Conservation (phyloP, 257 asterid species). For the Eustoma russellianum region DNA sequence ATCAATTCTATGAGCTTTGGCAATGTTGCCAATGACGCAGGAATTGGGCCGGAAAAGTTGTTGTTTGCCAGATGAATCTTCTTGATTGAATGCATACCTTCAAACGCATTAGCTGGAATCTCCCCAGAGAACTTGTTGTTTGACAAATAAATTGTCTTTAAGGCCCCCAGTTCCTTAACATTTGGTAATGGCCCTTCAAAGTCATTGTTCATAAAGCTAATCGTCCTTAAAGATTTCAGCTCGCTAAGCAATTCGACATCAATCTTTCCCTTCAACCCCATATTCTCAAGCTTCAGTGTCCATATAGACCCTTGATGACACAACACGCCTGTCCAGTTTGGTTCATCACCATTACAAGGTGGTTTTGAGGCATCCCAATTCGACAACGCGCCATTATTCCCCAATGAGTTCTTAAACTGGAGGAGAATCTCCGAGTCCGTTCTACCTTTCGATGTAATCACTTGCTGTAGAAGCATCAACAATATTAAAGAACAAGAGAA, state of each 20-base stretch:
- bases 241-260: slow-evolving; percentile 43
- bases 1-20: slow-evolving; percentile 48
- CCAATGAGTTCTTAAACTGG: slow-evolving; percentile 30
- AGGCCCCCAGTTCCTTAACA: slow-evolving; percentile 19
- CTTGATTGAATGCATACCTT: slow-evolving; percentile 50
- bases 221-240: slow-evolving; percentile 33
- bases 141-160: slow-evolving; percentile 44
- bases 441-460: not conserved
- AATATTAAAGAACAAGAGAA: not conserved
- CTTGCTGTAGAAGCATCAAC: slow-evolving; percentile 1
- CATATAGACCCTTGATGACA: slow-evolving; percentile 43
- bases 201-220: slow-evolving; percentile 48
- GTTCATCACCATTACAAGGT: slow-evolving; percentile 26
- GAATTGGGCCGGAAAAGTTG: slow-evolving; percentile 46
- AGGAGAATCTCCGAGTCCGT: slow-evolving; percentile 38
- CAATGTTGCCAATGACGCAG: slow-evolving; percentile 31
- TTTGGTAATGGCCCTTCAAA: slow-evolving; percentile 56
- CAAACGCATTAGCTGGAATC: slow-evolving; percentile 31
- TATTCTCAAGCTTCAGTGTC: slow-evolving; percentile 55
- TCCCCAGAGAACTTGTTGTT: slow-evolving; percentile 46
- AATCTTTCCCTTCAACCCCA: slow-evolving; percentile 56
- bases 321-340: slow-evolving; percentile 34
- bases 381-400: slow-evolving; percentile 17
- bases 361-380: slow-evolving; percentile 23
- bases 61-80: slow-evolving; percentile 57